Conservation (phyloP, 352 stramenopile species). For the Globisporangium lucens region DNA sequence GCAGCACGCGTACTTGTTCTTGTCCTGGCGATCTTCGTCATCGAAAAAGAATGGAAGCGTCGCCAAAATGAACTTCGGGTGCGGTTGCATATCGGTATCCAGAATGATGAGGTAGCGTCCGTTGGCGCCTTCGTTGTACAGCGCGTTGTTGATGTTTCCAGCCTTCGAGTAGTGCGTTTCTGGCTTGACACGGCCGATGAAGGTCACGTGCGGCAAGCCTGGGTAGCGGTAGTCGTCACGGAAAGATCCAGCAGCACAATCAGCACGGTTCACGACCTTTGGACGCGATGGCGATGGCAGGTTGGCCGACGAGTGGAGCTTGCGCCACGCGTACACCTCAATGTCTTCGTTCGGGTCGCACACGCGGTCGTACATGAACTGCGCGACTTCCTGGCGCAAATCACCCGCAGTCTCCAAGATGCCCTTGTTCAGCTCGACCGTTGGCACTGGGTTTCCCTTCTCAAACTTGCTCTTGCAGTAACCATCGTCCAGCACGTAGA, state of each 20-base stretch:
- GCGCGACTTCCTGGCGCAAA: conserved; percentile 75
- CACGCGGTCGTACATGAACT: conserved; percentile 89
- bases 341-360: conserved; percentile 85
- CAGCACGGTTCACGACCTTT: conserved; percentile 45
- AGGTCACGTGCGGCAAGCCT: conserved; percentile 74
- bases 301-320: conserved; percentile 81
- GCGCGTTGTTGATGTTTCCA: conserved; percentile 88
- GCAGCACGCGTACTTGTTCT: conserved; percentile 82
- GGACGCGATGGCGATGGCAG: conserved; percentile 64
- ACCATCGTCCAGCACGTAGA: conserved; percentile 83
- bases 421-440: conserved; percentile 74
- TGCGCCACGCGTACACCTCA: conserved; percentile 86
- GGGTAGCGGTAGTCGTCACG: conserved; percentile 86
- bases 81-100: conserved; percentile 85
- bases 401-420: conserved; percentile 74
- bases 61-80: conserved; percentile 80
- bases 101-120: conserved; percentile 78
- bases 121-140: conserved; percentile 86
- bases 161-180: conserved; percentile 79
- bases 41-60: conserved; percentile 87
- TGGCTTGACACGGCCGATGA: conserved; percentile 75
- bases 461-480: conserved; percentile 84
- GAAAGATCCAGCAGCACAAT: conserved; percentile 80
- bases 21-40: conserved; percentile 70
- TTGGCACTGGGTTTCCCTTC: conserved; percentile 64